These are phyloP conservation scores for Aspergillus felis DNA, from an alignment of 2,329 filamentous ascomycete genomes.

Conservation along the genomic window DNA sequence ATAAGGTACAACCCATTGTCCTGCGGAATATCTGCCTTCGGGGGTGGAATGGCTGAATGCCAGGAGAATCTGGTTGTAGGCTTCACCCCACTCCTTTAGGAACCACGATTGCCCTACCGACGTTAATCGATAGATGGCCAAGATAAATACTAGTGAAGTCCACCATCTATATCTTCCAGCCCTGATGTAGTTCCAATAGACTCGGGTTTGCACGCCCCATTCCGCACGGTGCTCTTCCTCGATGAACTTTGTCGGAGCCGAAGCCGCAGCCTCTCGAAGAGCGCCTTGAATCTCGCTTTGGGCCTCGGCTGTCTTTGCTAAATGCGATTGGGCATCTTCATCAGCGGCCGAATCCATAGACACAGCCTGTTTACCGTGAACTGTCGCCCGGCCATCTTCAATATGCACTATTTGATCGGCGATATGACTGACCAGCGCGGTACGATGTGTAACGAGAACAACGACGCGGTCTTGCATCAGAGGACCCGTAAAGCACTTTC, in stretches of 20 bases:
- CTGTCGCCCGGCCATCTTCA: conserved; percentile 53
- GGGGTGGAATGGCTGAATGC: conserved; percentile 15
- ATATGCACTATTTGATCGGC: conserved; percentile 73
- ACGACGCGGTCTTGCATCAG: conserved; percentile 52
- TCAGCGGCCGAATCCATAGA: conserved; percentile 39
- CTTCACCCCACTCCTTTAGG: conserved; percentile 81
- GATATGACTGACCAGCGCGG: conserved; percentile 67
- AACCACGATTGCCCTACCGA: conserved; percentile 72
- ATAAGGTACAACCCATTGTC: conserved; percentile 4
- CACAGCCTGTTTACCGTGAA: conserved; percentile 48
- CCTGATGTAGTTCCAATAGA: conserved; percentile 83
- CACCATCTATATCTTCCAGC: conserved; percentile 74
- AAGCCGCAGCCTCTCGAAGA: conserved; percentile 46
- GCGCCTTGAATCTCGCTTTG: conserved; percentile 25
- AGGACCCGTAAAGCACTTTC: conserved; percentile 53
- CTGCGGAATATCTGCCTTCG: conserved; percentile 6
- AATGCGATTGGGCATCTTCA: conserved; percentile 23
- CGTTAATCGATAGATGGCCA: conserved; percentile 60
- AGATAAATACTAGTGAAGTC: conserved; percentile 59
- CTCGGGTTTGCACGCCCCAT: conserved; percentile 68
- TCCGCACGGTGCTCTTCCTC: conserved; percentile 71
- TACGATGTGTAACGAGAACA: conserved; percentile 62
- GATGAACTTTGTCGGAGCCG: conserved; percentile 69
- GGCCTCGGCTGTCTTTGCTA: conserved; percentile 9
- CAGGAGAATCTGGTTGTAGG: conserved; percentile 48